Evolutionary conservation across 176 grass and related monocot genomes (phyloP), one percentile per base, ranked within the genome.

Genomic region (Juncus inflexus): DNA sequence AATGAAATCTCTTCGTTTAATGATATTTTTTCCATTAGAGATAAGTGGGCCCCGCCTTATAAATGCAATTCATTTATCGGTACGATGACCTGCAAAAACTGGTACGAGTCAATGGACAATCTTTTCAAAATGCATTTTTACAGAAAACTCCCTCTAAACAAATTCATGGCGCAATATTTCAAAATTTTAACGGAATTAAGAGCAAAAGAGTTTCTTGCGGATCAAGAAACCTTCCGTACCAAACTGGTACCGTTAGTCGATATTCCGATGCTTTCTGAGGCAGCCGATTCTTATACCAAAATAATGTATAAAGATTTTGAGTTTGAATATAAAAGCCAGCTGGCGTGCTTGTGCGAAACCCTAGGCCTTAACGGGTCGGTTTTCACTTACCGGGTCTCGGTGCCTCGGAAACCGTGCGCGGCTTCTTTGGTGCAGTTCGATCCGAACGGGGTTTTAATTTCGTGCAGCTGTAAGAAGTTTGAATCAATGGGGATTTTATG

Each of bases 381-480:
- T 6, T 68, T 65, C 53, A 73, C 53, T 59, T 83, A 78, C 57
- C 71, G 63, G 60, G 67, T 78, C 55, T 74, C 62, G 12, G 55
- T 78, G 71, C 81, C 81, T 55, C 81, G 67, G 74, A 83, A 74
- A 72, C 60, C 15, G n/a, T 67, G 52, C 45, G 76, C 35, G 19
- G 77, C 71, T 55, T 52, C 71, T 55, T 52, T 72, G 36, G 59
- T 76, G 45, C 64, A 80, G 4, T 76, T 85, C 52, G 60, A 76
- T 49, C 60, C 52, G 5, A 63, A 64, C 9, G 59, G 60, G 43
- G 41, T 68, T 53, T 66, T 73, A 8, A 66, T 85, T 38, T 61
- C 66, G 12, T 80, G 77, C 50, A 85, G 83, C 62, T 73, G 83
- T 55, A 85, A 80, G 45, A 85, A 80, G 63, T 80, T 85, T 10